A percentile compares a stretch with the other conserved stretches of the same genome.
phyloP scores from a whole-genome alignment of 305 asterid genomes.

The Fraxinus sp. region DNA sequence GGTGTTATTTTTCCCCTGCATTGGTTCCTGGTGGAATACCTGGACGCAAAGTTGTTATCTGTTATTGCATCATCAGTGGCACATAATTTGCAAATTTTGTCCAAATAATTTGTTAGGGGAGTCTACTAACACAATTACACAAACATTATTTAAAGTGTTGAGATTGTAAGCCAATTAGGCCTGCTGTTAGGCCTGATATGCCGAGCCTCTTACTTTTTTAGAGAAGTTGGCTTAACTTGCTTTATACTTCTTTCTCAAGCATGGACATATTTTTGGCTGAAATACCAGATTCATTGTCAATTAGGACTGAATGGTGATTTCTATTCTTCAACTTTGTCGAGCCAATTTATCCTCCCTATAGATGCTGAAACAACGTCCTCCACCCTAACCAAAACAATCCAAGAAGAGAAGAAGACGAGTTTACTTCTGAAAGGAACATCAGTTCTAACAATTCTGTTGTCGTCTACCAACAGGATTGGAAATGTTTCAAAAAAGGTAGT shows the following conservation, averaged over 20 bases:
- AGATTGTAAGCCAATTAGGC: not conserved
- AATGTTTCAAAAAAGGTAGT: not conserved
- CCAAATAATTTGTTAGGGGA: not conserved
- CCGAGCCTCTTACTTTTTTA: not conserved
- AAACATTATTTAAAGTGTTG: not conserved
- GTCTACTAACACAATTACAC: not conserved
- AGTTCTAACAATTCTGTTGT: not conserved
- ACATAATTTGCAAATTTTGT: not conserved
- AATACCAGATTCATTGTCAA: not conserved
- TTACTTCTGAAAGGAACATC: not conserved
- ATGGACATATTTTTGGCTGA: not conserved
- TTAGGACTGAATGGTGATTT: too few relatives aligned
- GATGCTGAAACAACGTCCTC: too few relatives aligned
- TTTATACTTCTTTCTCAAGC: not conserved
- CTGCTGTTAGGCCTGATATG: not conserved
- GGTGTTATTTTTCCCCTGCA: not conserved
- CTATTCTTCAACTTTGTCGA: not conserved
- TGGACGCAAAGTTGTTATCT: not conserved
- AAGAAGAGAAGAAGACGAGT: not conserved
- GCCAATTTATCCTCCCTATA: not conserved
- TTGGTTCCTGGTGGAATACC: not conserved
- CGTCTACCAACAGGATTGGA: not conserved
- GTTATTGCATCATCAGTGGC: not conserved
- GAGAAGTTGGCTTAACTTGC: not conserved
- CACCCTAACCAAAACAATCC: constrained; percentile 8